These are phyloP conservation scores for Tolypocladium paradoxum DNA, from an alignment of 2,329 filamentous ascomycete species.

Conservation along the genomic window DNA sequence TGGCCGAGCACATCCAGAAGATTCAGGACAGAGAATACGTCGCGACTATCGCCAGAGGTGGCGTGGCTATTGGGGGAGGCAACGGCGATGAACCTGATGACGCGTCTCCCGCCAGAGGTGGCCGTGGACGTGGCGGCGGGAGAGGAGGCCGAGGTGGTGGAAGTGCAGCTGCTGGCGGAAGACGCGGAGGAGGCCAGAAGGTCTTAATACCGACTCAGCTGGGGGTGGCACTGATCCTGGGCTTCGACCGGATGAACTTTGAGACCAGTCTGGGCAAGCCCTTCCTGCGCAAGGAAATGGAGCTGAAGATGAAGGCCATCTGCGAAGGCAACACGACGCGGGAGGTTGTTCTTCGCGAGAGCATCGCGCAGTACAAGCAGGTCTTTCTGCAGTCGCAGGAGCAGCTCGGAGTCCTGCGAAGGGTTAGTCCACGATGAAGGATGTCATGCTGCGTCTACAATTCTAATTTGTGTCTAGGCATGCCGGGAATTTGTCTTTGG, in stretches of 20 bases:
- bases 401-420: slow-evolving; percentile 56
- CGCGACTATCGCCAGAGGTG: slow-evolving; percentile 43
- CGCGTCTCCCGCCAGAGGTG: slow-evolving; percentile 29
- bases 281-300: slow-evolving; percentile 95
- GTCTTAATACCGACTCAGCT: slow-evolving; percentile 91
- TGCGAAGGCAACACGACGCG: slow-evolving; percentile 76
- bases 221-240: slow-evolving; percentile 83
- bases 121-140: slow-evolving; percentile 37
- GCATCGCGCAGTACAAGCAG: slow-evolving; percentile 73
- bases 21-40: slow-evolving; percentile 89
- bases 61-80: slow-evolving; percentile 24
- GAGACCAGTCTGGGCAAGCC: slow-evolving; percentile 91
- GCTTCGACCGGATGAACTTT: slow-evolving; percentile 88
- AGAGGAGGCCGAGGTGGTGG: slow-evolving; percentile 28
- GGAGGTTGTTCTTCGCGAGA: slow-evolving; percentile 67
- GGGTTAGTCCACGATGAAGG: slow-evolving; percentile 33
- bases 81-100: slow-evolving; percentile 28
- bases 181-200: slow-evolving; percentile 43
- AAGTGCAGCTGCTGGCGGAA: slow-evolving; percentile 29
- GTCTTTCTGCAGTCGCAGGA: slow-evolving; percentile 77
- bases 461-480: background rate
- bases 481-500: slow-evolving; percentile 20
- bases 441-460: background rate
- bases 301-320: slow-evolving; percentile 91
- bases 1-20: slow-evolving; percentile 97